Conservation (phyloP, 2,329 filamentous ascomycete genomes). For the Triangularia verruculosa region DNA sequence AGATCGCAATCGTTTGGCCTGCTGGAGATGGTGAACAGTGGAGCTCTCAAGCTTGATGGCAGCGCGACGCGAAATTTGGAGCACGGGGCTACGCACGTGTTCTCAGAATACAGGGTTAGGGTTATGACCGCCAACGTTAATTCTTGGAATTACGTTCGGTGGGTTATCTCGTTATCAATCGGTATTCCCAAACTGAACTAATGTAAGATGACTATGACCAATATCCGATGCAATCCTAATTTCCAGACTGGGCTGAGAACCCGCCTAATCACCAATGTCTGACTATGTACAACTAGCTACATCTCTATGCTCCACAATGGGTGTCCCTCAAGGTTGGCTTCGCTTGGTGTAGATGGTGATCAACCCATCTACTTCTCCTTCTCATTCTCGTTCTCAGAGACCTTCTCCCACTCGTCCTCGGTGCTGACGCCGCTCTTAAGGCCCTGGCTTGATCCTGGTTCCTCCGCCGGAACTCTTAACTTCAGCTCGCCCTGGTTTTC, state of each 20-base stretch:
- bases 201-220: not conserved
- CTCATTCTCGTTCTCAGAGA: conserved; percentile 68
- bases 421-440: conserved; percentile 66
- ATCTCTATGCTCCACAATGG: not conserved
- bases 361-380: conserved; percentile 45
- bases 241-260: not conserved
- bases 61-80: not conserved
- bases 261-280: not conserved
- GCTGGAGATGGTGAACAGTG: not conserved
- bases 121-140: too few species aligned
- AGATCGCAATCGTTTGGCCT: not conserved
- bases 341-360: not conserved
- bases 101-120: not conserved
- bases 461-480: conserved; percentile 45
- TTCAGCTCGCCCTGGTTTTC: conserved; percentile 48
- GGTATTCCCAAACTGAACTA: not conserved
- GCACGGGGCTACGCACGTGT: not conserved
- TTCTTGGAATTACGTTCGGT: too few species aligned
- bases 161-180: too few species aligned
- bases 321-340: not conserved
- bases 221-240: not conserved
- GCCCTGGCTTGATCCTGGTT: conserved; percentile 39
- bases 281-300: not conserved
- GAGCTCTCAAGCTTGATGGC: not conserved
- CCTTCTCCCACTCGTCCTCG: conserved; percentile 97